These are phyloP conservation scores for Aspergillus pseudoglaucus DNA, from an alignment of 2,329 filamentous ascomycete genomes.

Conservation along the genomic window DNA sequence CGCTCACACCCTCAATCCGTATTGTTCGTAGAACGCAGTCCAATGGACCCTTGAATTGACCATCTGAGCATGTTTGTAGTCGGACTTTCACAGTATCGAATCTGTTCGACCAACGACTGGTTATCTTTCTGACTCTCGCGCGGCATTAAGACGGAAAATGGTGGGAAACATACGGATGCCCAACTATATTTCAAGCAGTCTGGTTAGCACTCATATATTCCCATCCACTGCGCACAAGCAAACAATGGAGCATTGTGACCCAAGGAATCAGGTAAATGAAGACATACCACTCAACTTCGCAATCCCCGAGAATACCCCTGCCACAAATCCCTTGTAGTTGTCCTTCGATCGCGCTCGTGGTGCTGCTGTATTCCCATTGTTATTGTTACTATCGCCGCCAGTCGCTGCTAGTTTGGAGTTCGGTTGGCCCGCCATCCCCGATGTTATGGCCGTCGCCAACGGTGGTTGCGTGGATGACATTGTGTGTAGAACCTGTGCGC, in stretches of 20 bases:
- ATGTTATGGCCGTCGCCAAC: constrained; percentile 1
- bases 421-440: constrained; percentile 1
- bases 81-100: constrained; percentile 98
- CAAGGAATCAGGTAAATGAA: background rate
- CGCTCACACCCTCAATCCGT: constrained; percentile 73
- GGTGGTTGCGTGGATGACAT: constrained; percentile 19
- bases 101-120: constrained; percentile 30
- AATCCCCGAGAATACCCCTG: constrained; percentile 90
- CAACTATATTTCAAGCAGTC: constrained; percentile 36
- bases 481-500: background rate
- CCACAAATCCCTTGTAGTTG: constrained; percentile 93
- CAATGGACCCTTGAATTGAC: constrained; percentile 77
- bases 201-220: background rate
- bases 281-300: constrained; percentile 74
- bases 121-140: constrained; percentile 1
- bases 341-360: constrained; percentile 19
- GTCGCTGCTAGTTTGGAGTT: background rate
- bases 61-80: constrained; percentile 71
- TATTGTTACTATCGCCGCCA: background rate
- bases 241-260: constrained; percentile 2
- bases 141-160: background rate
- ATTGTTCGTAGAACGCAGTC: constrained; percentile 81
- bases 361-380: constrained; percentile 6
- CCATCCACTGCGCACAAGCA: background rate
- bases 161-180: constrained; percentile 48